Evolutionary conservation across 1,284 basidiomycete genomes (phyloP), one percentile per base, ranked within the genome.

Genomic region (Volvariella surrecta): DNA sequence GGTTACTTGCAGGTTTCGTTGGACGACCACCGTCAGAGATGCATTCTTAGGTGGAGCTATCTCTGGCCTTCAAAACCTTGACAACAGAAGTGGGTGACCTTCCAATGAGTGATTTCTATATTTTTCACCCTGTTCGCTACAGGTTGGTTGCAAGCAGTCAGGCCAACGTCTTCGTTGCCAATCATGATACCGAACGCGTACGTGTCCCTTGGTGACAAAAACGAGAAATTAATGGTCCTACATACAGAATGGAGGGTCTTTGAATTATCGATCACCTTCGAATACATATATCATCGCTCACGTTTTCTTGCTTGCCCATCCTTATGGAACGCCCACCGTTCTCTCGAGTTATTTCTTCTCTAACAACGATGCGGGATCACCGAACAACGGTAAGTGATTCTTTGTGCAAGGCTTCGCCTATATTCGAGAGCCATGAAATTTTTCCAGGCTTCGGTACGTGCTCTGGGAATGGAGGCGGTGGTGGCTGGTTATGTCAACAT

Each of bases 101-200:
- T 3, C n/a, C n/a, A n/a, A n/a, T n/a, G n/a, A n/a, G n/a, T n/a
- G n/a, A n/a, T n/a, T 16, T 42, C 19, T 44, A 31, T 11, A 20
- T 40, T 38, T 18, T 7, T 40, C 19, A 24, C 15, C 20, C 39
- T 45, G 11, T 3, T 21, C 16, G 20, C 30, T 3, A 38, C 78
- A 79, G 76, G 9, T 83, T 79, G 80, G 62, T 82, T 2, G 32
- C 70, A 0, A 68, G 76, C 4, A 59, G 58, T 0, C 53, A 57
- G 24, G 80, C 81, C 0, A 84, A 85, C 50, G 73, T 79, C 16
- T 84, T 84, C 48, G 79, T 84, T 2, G 66, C 71, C 0, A 81
- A 84, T 52, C 81, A 84, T 49, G 82, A 84, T 51, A 82, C 80
- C 0, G 82, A 84, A 56, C 61, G 81, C 32, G 79, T 79, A 49